Conservation (phyloP, 495 filamentous ascomycete genomes). For the Xylaria telfairii region DNA sequence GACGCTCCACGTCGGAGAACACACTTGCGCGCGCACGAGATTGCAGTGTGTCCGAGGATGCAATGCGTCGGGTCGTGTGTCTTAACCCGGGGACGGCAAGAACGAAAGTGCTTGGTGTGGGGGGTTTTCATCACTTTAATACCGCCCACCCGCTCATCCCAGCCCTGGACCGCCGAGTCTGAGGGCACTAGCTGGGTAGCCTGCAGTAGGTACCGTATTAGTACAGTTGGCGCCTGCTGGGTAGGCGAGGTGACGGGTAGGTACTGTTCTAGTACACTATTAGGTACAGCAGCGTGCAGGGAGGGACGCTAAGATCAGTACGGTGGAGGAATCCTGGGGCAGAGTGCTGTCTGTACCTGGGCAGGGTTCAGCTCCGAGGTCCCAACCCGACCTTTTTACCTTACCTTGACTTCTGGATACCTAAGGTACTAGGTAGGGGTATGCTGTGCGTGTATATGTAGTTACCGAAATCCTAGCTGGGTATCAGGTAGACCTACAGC, state of each 20-base stretch:
- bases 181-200: constrained; percentile 1
- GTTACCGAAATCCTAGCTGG: constrained; percentile 6
- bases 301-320: not conserved
- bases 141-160: constrained; percentile 12
- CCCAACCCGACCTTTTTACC: constrained; percentile 5
- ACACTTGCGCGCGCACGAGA: constrained; percentile 7
- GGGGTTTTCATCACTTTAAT: constrained; percentile 23
- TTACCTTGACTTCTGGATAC: too few relatives aligned
- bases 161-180: constrained; percentile 12
- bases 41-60: constrained; percentile 2
- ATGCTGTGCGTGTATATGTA: not conserved
- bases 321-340: constrained; percentile 7
- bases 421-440: not conserved
- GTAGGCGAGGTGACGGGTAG: not conserved
- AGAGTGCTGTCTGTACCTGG: not conserved
- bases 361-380: not conserved
- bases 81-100: constrained; percentile 18
- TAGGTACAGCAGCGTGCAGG: constrained; percentile 5
- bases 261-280: constrained; percentile 1
- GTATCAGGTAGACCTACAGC: not conserved
- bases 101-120: constrained; percentile 21
- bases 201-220: constrained; percentile 7
- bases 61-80: constrained; percentile 13
- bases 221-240: not conserved
- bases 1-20: not conserved